Base-by-base conservation (phyloP, 345 rosid species). In the Eutrema japonicum region DNA sequence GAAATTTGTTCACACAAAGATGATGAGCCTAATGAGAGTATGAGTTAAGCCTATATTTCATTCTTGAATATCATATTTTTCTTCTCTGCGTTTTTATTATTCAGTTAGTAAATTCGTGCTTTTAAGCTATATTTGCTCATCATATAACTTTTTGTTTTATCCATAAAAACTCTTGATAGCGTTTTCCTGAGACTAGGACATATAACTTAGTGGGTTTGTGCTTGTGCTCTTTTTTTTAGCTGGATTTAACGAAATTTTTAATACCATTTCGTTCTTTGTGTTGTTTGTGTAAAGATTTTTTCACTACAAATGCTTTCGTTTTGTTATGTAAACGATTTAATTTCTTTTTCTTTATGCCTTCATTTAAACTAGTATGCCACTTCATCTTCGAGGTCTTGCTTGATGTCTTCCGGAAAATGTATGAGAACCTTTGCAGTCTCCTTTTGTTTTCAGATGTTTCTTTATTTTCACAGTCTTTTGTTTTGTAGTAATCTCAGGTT, bases 401-500 rank as follows among this genome's bases (percentile, higher is more conserved):
- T 30, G 4, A 30, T 30, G 4, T 22, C 26, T 5, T 33, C 9
- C 5, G 38, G 38, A 7, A 36, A 40, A 9, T 46, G 6, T 14
- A 18, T 11, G 12, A 11, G 53, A 32, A 27, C 12, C 6, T 49
- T 49, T 49, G 29, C 13, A 26, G 55, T 26, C 55, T 16, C 33
- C 29, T 22, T 49, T 0, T 53, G 13, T 29, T 12, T 29, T 53
- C 10, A 11, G 8, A 52, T 27, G 27, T 47, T 18, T 51, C 8
- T 22, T 12, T 46, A 5, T 45, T 18, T 45, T 51, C 1, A 36
- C 4, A 10, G 22, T 43, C 42, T 14, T 50, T 32, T 26, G 50
- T 52, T 16, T 37, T 46, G 56, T 67, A 26, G 56, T 57, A 32
- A 72, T 80, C 76, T 78, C 75, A 84, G 59, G 64, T 46, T 33